These are phyloP conservation scores for Fusarium nanum DNA, from an alignment of 2,329 filamentous ascomycete species.

Conservation along the genomic window DNA sequence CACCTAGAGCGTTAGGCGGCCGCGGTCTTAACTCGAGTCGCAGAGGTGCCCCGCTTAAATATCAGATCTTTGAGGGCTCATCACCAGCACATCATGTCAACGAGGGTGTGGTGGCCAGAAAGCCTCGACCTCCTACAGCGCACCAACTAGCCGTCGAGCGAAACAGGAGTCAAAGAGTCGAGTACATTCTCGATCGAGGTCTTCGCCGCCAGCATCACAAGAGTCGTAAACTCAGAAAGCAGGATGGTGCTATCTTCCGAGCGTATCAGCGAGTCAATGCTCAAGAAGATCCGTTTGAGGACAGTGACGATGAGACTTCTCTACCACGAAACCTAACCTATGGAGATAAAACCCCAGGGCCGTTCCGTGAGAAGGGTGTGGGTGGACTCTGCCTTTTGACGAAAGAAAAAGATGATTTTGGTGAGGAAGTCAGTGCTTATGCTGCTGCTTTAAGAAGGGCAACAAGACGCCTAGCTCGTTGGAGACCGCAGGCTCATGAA, in stretches of 20 bases:
- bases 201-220: slow-evolving; percentile 74
- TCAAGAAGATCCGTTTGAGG: slow-evolving; percentile 66
- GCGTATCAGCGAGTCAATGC: slow-evolving; percentile 72
- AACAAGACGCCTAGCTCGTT: slow-evolving; percentile 74
- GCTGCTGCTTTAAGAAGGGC: slow-evolving; percentile 73
- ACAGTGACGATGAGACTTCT: slow-evolving; percentile 70
- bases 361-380: slow-evolving; percentile 68
- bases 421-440: slow-evolving; percentile 77
- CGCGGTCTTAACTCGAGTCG: slow-evolving; percentile 48
- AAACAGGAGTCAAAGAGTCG: slow-evolving; percentile 82
- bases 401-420: slow-evolving; percentile 77
- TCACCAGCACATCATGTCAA: slow-evolving; percentile 67
- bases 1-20: slow-evolving; percentile 50
- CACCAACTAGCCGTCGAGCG: slow-evolving; percentile 85
- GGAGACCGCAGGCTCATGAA: slow-evolving; percentile 64
- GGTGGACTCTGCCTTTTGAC: slow-evolving; percentile 73
- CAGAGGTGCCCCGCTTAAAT: slow-evolving; percentile 64
- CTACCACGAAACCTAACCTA: slow-evolving; percentile 49
- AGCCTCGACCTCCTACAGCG: slow-evolving; percentile 80
- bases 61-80: slow-evolving; percentile 70
- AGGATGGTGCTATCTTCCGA: slow-evolving; percentile 74
- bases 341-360: slow-evolving; percentile 47
- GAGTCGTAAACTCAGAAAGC: slow-evolving; percentile 69
- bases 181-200: slow-evolving; percentile 82
- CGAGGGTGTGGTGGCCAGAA: slow-evolving; percentile 67